Base-by-base conservation (phyloP, 306 rosid species). In the Cyamopsis tetragonoloba region DNA sequence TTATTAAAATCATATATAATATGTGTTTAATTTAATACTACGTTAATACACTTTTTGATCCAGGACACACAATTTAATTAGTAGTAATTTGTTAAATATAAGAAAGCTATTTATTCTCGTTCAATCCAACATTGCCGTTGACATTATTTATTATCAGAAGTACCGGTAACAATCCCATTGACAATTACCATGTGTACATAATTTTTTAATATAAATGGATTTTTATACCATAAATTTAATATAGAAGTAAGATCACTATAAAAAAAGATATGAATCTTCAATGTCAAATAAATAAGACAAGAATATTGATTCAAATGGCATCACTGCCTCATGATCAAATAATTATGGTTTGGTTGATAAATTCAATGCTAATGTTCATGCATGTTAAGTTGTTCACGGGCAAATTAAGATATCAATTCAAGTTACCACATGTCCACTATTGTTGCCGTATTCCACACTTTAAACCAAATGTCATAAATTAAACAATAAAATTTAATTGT, bases 261-360 rank as follows among this genome's bases (percentile, higher is more conserved):
- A 70, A 44, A 43, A 7, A 42, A 42, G 47, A 68, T 68, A 38
- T 15, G 73, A 38, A 68, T 68, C 54, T 24, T 38, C 8, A 37
- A 2, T 17, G 4, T 17, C 30, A 54, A 37, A 38, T 38, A 54
- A 37, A 38, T 38, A 53, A 6, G 42, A 39, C n/a, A 69, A 0
- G 2, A 38, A 37, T 39, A 12, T 39, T 14, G 14, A 26, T 15
- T 55, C 12, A 5, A 9, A 41, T 43, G 15, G 24, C 5, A 19
- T 28, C 30, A 26, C 15, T 15, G 62, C 28, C 28, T 38, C 11
- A 1, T 10, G 48, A 42, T 18, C 3, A 32, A 59, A 32, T 22
- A 59, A 71, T 43, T 44, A 41, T 56, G 34, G 24, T 58, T 43
- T 71, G 48, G 6, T 59, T 59, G 59, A 69, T 55, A 17, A 42